Percentiles rank a stretch among this genome's conserved stretches.
Evolutionary conservation across 129 eudicot genomes (phyloP).

Genomic region (Artemisia annua): DNA sequence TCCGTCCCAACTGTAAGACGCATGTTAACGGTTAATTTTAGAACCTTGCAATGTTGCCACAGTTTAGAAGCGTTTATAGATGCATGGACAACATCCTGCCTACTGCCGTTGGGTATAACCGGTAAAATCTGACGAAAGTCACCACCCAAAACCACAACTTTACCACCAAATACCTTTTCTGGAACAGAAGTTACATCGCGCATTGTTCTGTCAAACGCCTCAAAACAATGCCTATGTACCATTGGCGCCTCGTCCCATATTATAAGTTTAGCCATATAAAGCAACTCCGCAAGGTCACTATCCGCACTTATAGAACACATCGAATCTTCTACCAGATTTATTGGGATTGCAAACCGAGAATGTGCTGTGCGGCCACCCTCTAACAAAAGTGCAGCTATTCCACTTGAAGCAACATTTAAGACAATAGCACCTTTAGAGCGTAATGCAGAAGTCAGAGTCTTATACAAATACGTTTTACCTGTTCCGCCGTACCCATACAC

Average conservation of each 20-base stretch:
- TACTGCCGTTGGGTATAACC: not conserved
- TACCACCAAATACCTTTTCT: not conserved
- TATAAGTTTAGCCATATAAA: not conserved
- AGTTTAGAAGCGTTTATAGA: not conserved
- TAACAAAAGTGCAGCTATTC: not conserved
- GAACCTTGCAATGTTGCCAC: not conserved
- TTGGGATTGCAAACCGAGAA: not conserved
- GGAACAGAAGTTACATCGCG: not conserved
- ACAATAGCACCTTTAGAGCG: not conserved
- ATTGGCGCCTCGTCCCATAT: not conserved
- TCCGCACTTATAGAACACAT: not conserved
- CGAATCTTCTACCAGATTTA: not conserved
- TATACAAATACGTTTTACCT: not conserved
- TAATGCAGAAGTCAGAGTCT: not conserved
- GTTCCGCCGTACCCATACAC: not conserved
- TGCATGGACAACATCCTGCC: not conserved
- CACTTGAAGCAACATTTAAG: not conserved
- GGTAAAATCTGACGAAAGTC: not conserved
- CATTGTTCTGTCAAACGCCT: not conserved
- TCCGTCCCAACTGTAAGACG: not conserved
- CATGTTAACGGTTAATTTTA: not conserved
- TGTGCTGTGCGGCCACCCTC: not conserved
- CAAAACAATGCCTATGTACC: constrained; percentile 2
- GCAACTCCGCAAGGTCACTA: not conserved
- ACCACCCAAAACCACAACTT: not conserved